Evolutionary conservation across 768 basidiomycete genomes (phyloP).

Genomic region (Rhodotorula diobovata): DNA sequence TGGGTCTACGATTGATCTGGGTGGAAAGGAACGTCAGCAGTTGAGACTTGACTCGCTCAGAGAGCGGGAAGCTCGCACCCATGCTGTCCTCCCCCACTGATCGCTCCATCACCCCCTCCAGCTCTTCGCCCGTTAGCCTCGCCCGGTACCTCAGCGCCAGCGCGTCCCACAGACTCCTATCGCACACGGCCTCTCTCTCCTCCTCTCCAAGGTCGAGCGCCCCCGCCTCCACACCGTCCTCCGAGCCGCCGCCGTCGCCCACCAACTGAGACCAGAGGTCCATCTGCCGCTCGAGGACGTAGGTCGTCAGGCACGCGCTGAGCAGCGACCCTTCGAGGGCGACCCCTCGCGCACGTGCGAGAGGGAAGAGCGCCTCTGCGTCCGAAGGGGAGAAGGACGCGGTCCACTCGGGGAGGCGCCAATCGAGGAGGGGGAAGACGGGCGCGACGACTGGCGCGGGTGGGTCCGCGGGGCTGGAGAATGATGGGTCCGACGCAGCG

Average conservation of each 20-base stretch:
- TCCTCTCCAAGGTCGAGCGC: slow-evolving; percentile 9
- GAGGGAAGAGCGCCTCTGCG: slow-evolving; percentile 22
- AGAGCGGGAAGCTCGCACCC: neutral
- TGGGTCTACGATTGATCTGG: neutral
- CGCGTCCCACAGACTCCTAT: slow-evolving; percentile 26
- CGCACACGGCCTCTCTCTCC: slow-evolving; percentile 8
- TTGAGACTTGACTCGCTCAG: no score
- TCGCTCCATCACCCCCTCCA: neutral
- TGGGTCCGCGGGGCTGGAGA: neutral
- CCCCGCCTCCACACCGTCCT: no score
- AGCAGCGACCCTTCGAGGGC: slow-evolving; percentile 2
- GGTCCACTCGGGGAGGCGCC: slow-evolving; percentile 16
- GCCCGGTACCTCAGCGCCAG: slow-evolving; percentile 21
- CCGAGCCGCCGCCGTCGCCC: neutral
- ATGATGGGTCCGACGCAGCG: no score
- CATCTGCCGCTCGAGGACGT: slow-evolving; percentile 18
- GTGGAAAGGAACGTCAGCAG: no score
- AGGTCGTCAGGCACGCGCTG: slow-evolving; percentile 19
- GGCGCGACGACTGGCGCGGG: neutral
- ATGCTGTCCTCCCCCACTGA: neutral
- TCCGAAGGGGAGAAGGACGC: neutral
- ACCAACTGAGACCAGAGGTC: slow-evolving; percentile 20
- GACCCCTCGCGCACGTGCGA: slow-evolving; percentile 7
- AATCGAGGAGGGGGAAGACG: slow-evolving; percentile 18
- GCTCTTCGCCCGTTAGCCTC: no score